A percentile compares a stretch with the other conserved stretches of the same genome.
Conservation (phyloP, 805 yeast species). For the Yamadazyma endophytica region DNA sequence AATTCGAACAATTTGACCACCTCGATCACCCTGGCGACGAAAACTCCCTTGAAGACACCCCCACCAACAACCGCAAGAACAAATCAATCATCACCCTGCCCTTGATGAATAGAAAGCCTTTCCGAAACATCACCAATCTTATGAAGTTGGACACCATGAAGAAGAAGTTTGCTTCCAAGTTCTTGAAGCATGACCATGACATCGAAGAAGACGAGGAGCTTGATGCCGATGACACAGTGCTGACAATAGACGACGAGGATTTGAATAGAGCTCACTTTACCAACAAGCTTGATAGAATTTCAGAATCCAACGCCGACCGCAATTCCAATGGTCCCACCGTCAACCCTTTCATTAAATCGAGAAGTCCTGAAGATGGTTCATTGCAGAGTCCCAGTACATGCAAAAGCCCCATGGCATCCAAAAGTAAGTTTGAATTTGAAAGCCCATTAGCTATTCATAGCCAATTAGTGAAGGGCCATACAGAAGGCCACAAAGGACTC, state of each 20-base stretch:
- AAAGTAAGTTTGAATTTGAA: neutral
- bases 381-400: neutral
- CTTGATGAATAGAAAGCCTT: slow-evolving; percentile 19
- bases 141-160: slow-evolving; percentile 17
- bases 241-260: slow-evolving; percentile 12
- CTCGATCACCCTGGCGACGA: slow-evolving; percentile 1
- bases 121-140: slow-evolving; percentile 23
- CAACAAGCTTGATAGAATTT: too few relatives aligned
- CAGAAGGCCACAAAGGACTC: too few relatives aligned
- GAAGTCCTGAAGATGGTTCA: too few relatives aligned
- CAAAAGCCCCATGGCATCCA: slow-evolving; percentile 1
- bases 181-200: too few relatives aligned
- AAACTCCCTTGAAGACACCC: slow-evolving; percentile 4
- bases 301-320: too few relatives aligned
- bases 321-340: too few relatives aligned
- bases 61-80: slow-evolving; percentile 5
- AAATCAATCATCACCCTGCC: slow-evolving; percentile 14
- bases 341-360: too few relatives aligned
- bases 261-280: too few relatives aligned
- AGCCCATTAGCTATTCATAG: neutral
- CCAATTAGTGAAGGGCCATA: too few relatives aligned
- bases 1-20: slow-evolving; percentile 5
- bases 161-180: slow-evolving; percentile 16
- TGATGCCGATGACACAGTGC: slow-evolving; percentile 12
- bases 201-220: slow-evolving; percentile 7